Evolutionary conservation across 768 basidiomycete species (phyloP).

Genomic region (Hortiboletus campestris): DNA sequence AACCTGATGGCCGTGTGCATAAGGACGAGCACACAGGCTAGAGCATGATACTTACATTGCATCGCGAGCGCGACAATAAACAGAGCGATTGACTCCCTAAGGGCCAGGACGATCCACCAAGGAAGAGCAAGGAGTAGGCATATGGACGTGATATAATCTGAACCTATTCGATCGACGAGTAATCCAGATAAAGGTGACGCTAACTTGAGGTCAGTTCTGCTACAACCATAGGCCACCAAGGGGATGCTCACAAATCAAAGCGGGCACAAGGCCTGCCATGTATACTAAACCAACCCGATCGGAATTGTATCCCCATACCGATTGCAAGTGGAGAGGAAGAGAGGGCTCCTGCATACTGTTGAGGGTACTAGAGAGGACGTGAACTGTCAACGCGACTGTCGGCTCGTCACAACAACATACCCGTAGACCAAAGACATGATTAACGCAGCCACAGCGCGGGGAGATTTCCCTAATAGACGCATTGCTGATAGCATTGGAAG

Average conservation of each 20-base stretch:
- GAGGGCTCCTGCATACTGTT: slow-evolving; percentile 54
- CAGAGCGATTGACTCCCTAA: slow-evolving; percentile 50
- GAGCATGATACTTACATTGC: slow-evolving; percentile 43
- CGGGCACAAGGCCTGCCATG: slow-evolving; percentile 61
- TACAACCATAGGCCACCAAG: background rate
- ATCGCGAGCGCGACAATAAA: slow-evolving; percentile 43
- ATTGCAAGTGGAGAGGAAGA: slow-evolving; percentile 53
- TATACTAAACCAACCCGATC: slow-evolving; percentile 64
- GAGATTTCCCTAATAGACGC: slow-evolving; percentile 39
- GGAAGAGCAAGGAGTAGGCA: slow-evolving; percentile 55
- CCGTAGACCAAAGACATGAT: slow-evolving; percentile 51
- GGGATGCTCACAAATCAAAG: slow-evolving; percentile 53
- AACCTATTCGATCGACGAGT: slow-evolving; percentile 52
- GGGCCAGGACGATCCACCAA: slow-evolving; percentile 58
- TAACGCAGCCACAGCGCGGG: slow-evolving; percentile 48
- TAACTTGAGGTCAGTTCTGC: slow-evolving; percentile 22
- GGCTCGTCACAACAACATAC: slow-evolving; percentile 33
- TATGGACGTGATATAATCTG: slow-evolving; percentile 51
- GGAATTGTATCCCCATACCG: slow-evolving; percentile 46
- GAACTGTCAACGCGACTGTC: background rate
- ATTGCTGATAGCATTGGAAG: slow-evolving; percentile 45
- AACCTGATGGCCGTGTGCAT: slow-evolving; percentile 38
- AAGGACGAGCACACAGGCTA: background rate
- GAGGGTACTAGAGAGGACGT: slow-evolving; percentile 37
- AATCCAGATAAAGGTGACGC: slow-evolving; percentile 62